phyloP scores from a whole-genome alignment of 352 stramenopile genomes.

The Blastocystis sp. region DNA sequence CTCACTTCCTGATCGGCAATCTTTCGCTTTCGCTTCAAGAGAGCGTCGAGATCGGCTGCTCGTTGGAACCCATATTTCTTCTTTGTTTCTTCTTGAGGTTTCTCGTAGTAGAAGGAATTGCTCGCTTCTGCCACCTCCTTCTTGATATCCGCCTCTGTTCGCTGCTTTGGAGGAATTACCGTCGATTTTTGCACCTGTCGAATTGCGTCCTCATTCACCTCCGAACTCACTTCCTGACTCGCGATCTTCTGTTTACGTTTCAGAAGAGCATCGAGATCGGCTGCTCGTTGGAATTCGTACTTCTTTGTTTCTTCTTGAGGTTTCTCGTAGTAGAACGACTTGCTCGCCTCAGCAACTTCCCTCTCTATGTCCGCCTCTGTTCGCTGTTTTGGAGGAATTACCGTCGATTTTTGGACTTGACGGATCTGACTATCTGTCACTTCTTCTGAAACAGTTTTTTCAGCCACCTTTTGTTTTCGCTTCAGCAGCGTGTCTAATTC shows the following conservation, averaged over 20 bases:
- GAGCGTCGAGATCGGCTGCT: not conserved
- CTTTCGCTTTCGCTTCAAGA: constrained; percentile 58
- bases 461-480: constrained; percentile 51
- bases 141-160: constrained; percentile 17
- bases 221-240: not conserved
- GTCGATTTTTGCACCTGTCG: constrained; percentile 40
- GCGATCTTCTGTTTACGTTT: constrained; percentile 53
- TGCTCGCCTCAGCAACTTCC: not conserved
- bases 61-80: constrained; percentile 34
- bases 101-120: not conserved
- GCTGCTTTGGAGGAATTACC: constrained; percentile 8
- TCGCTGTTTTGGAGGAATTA: not conserved
- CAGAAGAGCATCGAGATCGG: constrained; percentile 10
- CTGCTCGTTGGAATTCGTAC: constrained; percentile 8
- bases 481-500: constrained; percentile 28
- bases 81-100: constrained; percentile 22
- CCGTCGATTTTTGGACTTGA: constrained; percentile 32
- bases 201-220: constrained; percentile 33
- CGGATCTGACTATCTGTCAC: constrained; percentile 1
- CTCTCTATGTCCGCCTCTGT: constrained; percentile 18
- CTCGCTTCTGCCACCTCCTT: not conserved
- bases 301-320: constrained; percentile 23
- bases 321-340: constrained; percentile 12
- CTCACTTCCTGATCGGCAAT: not conserved
- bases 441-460: not conserved